Base-by-base conservation (phyloP, 2,329 filamentous ascomycete genomes). In the Raffaelea albimanens region DNA sequence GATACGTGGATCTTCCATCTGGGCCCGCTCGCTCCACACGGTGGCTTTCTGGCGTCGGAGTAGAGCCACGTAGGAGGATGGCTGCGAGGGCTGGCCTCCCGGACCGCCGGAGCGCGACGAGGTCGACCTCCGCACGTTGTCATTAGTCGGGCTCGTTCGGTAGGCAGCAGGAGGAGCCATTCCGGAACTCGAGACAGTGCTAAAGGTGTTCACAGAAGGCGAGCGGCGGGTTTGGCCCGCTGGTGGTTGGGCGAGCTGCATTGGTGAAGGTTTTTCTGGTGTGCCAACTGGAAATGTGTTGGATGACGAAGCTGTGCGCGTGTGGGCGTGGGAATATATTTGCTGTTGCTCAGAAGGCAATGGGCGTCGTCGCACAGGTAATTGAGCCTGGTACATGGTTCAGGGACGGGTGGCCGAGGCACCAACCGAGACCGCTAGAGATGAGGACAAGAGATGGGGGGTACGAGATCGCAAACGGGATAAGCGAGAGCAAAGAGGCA, bases 41-140 rank as follows among this genome's bases (percentile, higher is more conserved):
- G 93, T 98, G 29, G 89, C 93, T 64, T 97, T 97, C 67, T 98
- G 93, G 63, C 90, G 91, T 53, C 93, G 82, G 68, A 98, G 83
- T n/a, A 96, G 75, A 33, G 93, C 90, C 45, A 98, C 93, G 65
- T 98, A 98, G 54, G 88, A 83, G n/a, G 75, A 75, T 2, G 84
- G 68, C 52, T 78, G 76, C 20, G 64, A 49, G 4, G 59, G 54
- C 19, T 55, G 57, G 10, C 29, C 33, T n/a, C 40, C 25, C 16
- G 34, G 5, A 42, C 70, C 70, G 52, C 75, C 78, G 20, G 87
- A 94, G 57, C 87, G 82, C 45, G 85, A 85, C 3, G 88, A 95
- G 25, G 82, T 87, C 23, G 87, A 94, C 55, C 89, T 80, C 51
- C 85, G 82, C 43, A 83, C 67, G 63, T 29, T 29, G 25, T 83